Base-by-base conservation (phyloP, 176 grass and related monocot genomes). In the Lolium multiflorum region DNA sequence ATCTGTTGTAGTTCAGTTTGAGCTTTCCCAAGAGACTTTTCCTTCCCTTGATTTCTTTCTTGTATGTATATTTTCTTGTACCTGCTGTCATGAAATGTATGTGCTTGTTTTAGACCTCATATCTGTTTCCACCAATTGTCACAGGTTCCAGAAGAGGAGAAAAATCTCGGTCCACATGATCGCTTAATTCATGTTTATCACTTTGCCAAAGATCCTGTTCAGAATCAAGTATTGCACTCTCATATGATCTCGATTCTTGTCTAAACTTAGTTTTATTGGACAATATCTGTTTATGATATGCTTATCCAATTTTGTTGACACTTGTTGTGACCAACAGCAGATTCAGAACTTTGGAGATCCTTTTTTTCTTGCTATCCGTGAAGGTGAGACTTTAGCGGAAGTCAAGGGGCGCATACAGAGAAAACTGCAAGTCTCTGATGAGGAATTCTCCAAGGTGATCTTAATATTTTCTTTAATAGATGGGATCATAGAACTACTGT, bases 101-200 rank as follows among this genome's bases (percentile, higher is more conserved):
- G 62, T 59, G 9, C 81, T 57, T 22, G 18, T 74, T 74, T 70
- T 87, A n/a, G 22, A 38, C 43, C 51, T 88, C 38, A 69, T 50
- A 85, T 26, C 49, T 86, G 50, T 9, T 31, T 84, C 12, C 66
- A 59, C 82, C 15, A 4, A 41, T 89, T 81, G 73, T 47, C 26
- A 87, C 71, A 98, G 96, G 91, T 98, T 88, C 96, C 96, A 72
- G 96, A 94, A 48, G 96, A 98, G 70, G 96, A 98, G 74, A 89
- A 90, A 83, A 89, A 92, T 77, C 90, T 95, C 15, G 87, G 96
- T 47, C 83, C 88, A 37, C 84, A 95, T 1, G 93, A 94, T 89
- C 93, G 96, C 58, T 84, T 98, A 85, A 95, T 98, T 92, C 93
- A 98, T 91, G 96, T 98, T 58, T 98, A 98, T 39, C 96, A 98